phyloP scores from a whole-genome alignment of 208 protist species.

The Spongospora subterranea region DNA sequence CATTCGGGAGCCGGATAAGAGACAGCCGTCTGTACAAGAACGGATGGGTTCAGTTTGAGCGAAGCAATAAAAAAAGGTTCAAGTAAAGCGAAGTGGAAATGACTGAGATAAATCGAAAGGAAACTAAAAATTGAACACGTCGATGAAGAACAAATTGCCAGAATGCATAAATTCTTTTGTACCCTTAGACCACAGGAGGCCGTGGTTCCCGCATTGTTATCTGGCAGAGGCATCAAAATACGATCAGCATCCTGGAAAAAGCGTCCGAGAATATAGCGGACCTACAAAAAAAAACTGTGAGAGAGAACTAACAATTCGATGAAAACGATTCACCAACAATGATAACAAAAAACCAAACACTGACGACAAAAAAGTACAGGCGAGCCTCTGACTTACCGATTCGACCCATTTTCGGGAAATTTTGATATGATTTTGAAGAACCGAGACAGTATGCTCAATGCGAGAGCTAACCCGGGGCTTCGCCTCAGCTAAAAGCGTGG shows the following conservation, averaged over 20 bases:
- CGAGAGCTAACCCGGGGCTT: not conserved
- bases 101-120: too few species aligned
- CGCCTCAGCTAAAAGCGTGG: not conserved
- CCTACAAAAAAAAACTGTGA: not conserved
- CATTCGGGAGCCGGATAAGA: too few species aligned
- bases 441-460: not conserved
- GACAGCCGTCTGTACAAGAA: too few species aligned
- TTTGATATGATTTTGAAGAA: not conserved
- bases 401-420: not conserved
- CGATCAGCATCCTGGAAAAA: not conserved
- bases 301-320: not conserved
- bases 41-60: too few species aligned
- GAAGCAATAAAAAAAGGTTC: too few species aligned
- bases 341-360: not conserved
- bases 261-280: not conserved
- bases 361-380: not conserved
- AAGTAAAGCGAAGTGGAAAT: too few species aligned
- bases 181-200: too few species aligned
- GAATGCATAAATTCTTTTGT: too few species aligned
- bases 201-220: too few species aligned
- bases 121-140: too few species aligned
- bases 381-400: not conserved
- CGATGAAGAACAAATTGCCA: too few species aligned
- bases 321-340: not conserved
- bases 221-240: too few species aligned